A percentile compares a stretch with the other conserved stretches of the same genome.
Evolutionary conservation across 139 green algal genomes (phyloP).

Genomic region (Chlamydomonas urium): DNA sequence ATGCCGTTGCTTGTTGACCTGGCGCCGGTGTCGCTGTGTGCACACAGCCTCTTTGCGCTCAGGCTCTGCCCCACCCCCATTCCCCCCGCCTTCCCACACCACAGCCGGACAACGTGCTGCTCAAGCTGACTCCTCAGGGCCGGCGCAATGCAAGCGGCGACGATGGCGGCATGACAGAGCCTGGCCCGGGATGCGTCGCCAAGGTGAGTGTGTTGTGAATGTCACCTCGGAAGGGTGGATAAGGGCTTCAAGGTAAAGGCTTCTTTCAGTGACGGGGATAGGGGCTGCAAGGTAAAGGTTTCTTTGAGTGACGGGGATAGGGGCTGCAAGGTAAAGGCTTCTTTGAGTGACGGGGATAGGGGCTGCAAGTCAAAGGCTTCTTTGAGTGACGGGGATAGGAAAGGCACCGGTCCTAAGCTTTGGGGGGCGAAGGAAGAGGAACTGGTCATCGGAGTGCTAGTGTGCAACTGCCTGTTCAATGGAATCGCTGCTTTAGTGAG

Average conservation of each 20-base stretch:
- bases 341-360: background rate
- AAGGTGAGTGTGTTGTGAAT: too few species aligned
- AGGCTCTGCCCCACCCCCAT: too few species aligned
- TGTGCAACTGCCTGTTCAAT: too few species aligned
- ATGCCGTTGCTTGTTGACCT: too few species aligned
- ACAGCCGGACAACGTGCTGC: constrained; percentile 80
- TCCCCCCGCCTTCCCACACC: too few species aligned
- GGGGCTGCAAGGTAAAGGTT: background rate
- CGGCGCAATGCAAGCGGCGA: background rate
- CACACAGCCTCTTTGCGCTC: too few species aligned
- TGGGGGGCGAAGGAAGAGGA: background rate
- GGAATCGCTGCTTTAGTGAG: too few species aligned
- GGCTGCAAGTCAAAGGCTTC: background rate
- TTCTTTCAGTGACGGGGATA: background rate
- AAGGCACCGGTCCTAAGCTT: background rate
- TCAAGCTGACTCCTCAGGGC: background rate
- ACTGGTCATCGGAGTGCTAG: background rate
- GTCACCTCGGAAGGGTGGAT: background rate
- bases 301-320: background rate
- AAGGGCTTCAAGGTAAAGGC: background rate
- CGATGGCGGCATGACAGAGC: too few species aligned
- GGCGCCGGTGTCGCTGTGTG: too few species aligned
- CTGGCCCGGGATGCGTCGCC: background rate
- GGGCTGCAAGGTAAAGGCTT: background rate
- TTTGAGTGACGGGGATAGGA: background rate